A percentile compares a stretch with the other conserved stretches of the same genome.
phyloP scores from a whole-genome alignment of 345 rosid genomes.

The Gossypium sturtianum region DNA sequence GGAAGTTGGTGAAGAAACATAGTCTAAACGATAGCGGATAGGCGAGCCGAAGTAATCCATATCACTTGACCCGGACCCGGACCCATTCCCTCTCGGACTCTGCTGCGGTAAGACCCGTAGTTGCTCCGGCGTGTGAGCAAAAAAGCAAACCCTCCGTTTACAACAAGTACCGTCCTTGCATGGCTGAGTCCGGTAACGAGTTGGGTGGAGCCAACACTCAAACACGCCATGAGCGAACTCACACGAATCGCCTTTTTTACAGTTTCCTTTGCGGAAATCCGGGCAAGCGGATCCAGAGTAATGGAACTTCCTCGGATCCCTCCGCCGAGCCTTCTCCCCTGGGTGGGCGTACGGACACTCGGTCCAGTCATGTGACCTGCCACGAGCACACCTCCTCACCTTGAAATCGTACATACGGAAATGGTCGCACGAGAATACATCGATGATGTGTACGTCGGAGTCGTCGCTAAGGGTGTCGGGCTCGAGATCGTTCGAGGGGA shows the following conservation, averaged over 20 bases:
- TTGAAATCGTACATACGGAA: conserved; percentile 70
- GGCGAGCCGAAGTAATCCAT: conserved; percentile 32
- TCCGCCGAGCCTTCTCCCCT: conserved; percentile 58
- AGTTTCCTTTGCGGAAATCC: conserved; percentile 56
- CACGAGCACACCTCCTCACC: conserved; percentile 48
- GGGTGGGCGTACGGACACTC: conserved; percentile 74
- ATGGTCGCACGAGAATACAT: conserved; percentile 53
- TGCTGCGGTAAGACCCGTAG: conserved; percentile 44
- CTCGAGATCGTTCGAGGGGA: conserved; percentile 59
- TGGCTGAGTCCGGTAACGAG: conserved; percentile 74
- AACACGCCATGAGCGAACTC: conserved; percentile 73
- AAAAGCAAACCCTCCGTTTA: conserved; percentile 68
- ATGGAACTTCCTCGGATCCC: conserved; percentile 53
- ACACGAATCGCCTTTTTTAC: conserved; percentile 48
- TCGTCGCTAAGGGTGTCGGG: neutral
- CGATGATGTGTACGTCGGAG: neutral
- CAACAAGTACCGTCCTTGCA: conserved; percentile 74
- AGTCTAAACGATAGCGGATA: conserved; percentile 24
- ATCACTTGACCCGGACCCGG: conserved; percentile 23
- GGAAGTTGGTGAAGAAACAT: conserved; percentile 45
- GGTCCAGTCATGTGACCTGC: conserved; percentile 68
- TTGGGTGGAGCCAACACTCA: conserved; percentile 92
- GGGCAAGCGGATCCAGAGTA: conserved; percentile 59
- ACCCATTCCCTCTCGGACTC: conserved; percentile 26
- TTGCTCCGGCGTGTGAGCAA: conserved; percentile 80